Percentiles rank a stretch among this genome's conserved stretches.
These are phyloP conservation scores for Magnusiomyces fungicola DNA, from an alignment of 1,139 yeast species.

Conservation along the genomic window DNA sequence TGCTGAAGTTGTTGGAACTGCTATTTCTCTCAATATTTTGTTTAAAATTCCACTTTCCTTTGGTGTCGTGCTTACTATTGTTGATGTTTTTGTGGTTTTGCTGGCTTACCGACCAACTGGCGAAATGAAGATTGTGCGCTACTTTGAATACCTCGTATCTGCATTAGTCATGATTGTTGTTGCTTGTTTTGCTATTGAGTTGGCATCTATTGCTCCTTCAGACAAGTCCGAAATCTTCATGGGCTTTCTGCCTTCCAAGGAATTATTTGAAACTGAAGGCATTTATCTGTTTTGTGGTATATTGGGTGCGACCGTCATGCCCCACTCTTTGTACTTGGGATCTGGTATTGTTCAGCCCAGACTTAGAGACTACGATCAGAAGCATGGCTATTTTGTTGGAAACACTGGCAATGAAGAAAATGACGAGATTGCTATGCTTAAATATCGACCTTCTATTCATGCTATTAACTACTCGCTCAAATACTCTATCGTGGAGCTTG, in stretches of 20 bases:
- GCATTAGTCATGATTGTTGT: conserved; percentile 60
- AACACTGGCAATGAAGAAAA: conserved; percentile 31
- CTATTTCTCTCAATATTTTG: conserved; percentile 69
- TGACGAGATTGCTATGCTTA: conserved; percentile 24
- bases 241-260: conserved; percentile 63
- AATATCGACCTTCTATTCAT: conserved; percentile 43
- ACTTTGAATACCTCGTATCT: conserved; percentile 64
- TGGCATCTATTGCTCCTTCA: conserved; percentile 46
- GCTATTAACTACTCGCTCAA: conserved; percentile 63
- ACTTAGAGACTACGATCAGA: conserved; percentile 49
- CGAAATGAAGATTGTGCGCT: conserved; percentile 53
- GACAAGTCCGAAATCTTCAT: conserved; percentile 48
- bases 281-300: conserved; percentile 69
- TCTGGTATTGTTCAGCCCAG: conserved; percentile 72
- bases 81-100: conserved; percentile 66
- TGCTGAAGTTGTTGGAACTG: conserved; percentile 86
- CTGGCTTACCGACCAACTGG: conserved; percentile 69
- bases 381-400: conserved; percentile 29
- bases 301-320: conserved; percentile 81
- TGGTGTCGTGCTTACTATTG: conserved; percentile 64
- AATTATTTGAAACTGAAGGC: conserved; percentile 56
- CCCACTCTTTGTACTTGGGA: conserved; percentile 68
- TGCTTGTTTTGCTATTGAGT: conserved; percentile 62
- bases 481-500: conserved; percentile 58
- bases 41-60: conserved; percentile 66